Conservation (phyloP, 257 asterid genomes). For the Plantago ovata region DNA sequence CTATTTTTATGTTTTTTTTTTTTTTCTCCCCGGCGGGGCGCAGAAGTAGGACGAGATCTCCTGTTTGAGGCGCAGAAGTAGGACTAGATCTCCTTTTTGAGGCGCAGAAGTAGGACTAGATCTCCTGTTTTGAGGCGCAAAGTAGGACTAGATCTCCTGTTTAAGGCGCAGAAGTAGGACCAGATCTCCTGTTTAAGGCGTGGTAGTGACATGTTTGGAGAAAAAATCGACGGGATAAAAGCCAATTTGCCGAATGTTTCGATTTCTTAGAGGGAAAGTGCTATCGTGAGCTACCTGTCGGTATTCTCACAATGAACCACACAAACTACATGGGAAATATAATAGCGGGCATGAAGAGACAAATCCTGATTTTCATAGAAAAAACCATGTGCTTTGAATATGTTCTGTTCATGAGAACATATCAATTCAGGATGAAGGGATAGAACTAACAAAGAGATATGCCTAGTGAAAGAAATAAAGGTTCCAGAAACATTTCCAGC, state of each 20-base stretch:
- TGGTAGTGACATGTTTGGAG: conserved; percentile 32
- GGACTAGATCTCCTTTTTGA: no score
- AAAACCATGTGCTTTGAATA: conserved; percentile 19
- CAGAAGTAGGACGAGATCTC: conserved; percentile 43
- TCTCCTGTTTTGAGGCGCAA: conserved; percentile 54
- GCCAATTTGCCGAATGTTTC: conserved; percentile 50
- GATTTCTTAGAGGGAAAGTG: conserved; percentile 73
- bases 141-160: conserved; percentile 11
- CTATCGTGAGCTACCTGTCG: conserved; percentile 77
- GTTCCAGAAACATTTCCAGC: conserved; percentile 24
- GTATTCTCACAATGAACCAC: conserved; percentile 57
- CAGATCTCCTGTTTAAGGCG: conserved; percentile 58
- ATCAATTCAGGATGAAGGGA: conserved; percentile 34
- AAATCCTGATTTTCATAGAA: conserved; percentile 30
- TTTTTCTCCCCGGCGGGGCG: conserved; percentile 70
- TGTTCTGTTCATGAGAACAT: conserved; percentile 26
- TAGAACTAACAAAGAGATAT: conserved; percentile 23
- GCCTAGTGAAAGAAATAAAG: conserved; percentile 31
- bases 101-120: conserved; percentile 67
- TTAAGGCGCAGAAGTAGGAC: conserved; percentile 64
- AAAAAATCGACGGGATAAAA: conserved; percentile 50
- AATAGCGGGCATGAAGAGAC: conserved; percentile 40
- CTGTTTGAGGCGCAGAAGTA: no score
- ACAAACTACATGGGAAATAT: conserved; percentile 46
- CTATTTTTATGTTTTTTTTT: conserved; percentile 56